Base-by-base conservation (phyloP, 2,329 filamentous ascomycete genomes). In the Penicillium sp. region DNA sequence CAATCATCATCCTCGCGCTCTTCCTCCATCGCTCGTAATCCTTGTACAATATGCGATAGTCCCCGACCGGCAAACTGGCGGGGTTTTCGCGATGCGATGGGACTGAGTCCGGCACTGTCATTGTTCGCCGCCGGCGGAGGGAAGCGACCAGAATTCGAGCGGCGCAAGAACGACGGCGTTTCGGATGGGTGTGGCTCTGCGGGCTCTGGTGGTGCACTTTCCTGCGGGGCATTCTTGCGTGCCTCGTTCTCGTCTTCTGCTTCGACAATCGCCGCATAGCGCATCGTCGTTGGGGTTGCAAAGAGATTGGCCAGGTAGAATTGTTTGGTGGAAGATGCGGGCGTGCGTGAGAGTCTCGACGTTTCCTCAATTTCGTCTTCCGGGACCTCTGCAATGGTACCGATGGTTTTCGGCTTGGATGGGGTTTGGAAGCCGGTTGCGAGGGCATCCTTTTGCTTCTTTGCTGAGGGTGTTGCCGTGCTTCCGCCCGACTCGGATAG, bases 241-340 rank as follows among this genome's bases (percentile, higher is more conserved):
- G 36, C 37, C 11, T 17, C 23, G 30, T 38, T 29, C 20, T 58
- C 33, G 25, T 64, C 51, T 21, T 62, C 56, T 9, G 58, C 52
- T 20, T 67, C 61, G 5, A 70, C 63, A 49, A 66, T 65, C 4
- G 61, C 55, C 2, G 65, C 60, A 47, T 68, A 73, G 27, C 68
- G 64, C 49, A 65, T 57, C 0, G 68, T 68, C 3, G 66, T 72
- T 1, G 70, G 70, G 0, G 70, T 72, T 9, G 68, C 68, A 41
- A 72, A 72, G 23, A 72, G 61, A 32, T 67, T 67, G 8, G 67
- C 65, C 10, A 73, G 59, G 48, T 68, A 68, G 39, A 69, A 69
- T 39, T 64, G 68, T 43, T 69, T 71, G 7, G 67, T 67, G 8
- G 68, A 65, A 9, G 68, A 71, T 3, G 60, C 62, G 2, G 70